Evolutionary conservation across 257 asterid genomes (phyloP).

Genomic region (Solanum infundibuliforme): DNA sequence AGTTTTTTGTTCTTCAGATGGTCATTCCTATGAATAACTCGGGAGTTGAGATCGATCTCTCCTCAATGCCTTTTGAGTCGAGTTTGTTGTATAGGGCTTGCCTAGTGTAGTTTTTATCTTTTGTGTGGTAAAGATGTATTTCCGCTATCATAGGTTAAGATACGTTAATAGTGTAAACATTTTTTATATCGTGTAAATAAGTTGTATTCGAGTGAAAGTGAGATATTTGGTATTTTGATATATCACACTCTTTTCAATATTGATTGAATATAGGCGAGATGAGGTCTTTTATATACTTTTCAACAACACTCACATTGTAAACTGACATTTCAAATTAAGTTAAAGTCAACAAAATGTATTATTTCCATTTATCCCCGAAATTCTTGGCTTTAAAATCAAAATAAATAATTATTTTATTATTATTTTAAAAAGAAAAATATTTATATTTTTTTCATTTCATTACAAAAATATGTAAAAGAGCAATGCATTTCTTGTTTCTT

Average conservation of each 20-base stretch:
- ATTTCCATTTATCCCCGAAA: neutral
- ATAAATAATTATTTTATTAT: neutral
- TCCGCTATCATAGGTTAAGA: too few species aligned
- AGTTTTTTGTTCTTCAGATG: too few species aligned
- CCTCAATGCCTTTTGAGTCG: too few species aligned
- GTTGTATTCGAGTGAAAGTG: neutral
- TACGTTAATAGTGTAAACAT: too few species aligned
- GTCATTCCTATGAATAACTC: too few species aligned
- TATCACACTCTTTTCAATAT: neutral
- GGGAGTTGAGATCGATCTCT: too few species aligned
- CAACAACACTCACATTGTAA: fast-evolving
- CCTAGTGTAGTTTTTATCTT: too few species aligned
- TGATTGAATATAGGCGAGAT: neutral
- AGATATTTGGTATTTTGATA: too few species aligned
- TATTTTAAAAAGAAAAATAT: neutral
- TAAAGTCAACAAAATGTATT: neutral
- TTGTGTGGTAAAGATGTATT: too few species aligned
- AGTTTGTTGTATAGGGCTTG: too few species aligned
- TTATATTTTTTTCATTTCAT: neutral
- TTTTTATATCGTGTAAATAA: neutral
- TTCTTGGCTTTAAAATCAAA: neutral
- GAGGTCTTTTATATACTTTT: neutral
- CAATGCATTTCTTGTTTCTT: neutral
- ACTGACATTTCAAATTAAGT: neutral
- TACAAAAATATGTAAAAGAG: neutral